Percentiles rank a stretch among this genome's conserved stretches.
Evolutionary conservation across 176 grass and related monocot genomes (phyloP).

Genomic region (Aegilops tauschii): DNA sequence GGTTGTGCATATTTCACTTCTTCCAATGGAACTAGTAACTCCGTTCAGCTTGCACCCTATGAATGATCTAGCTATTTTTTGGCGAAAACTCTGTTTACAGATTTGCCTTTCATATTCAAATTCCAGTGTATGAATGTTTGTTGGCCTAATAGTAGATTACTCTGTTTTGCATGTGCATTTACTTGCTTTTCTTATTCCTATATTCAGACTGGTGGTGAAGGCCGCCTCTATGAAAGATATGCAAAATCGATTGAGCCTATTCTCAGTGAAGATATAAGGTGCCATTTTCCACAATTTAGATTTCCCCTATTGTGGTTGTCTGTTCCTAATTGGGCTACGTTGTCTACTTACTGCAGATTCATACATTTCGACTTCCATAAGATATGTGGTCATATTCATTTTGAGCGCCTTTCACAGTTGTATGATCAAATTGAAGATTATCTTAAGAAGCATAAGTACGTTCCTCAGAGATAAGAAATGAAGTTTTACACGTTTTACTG

Average conservation of each 20-base stretch:
- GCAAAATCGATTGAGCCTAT: slow-evolving; percentile 73
- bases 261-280: slow-evolving; percentile 91
- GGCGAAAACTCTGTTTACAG: neutral
- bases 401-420: slow-evolving; percentile 80
- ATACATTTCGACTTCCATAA: slow-evolving; percentile 90
- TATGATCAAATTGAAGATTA: slow-evolving; percentile 91
- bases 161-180: neutral
- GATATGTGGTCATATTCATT: slow-evolving; percentile 93
- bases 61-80: neutral
- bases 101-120: neutral
- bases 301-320: slow-evolving; percentile 1
- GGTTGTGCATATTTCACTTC: neutral
- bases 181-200: slow-evolving; percentile 11
- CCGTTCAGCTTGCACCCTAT: neutral
- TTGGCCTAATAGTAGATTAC: neutral
- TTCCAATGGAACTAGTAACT: neutral
- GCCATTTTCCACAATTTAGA: neutral
- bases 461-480: neutral
- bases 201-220: slow-evolving; percentile 82
- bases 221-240: slow-evolving; percentile 72
- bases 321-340: slow-evolving; percentile 6
- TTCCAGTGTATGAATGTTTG: neutral
- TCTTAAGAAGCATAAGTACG: slow-evolving; percentile 74
- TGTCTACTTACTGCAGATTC: slow-evolving; percentile 47
- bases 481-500: neutral